phyloP scores from a whole-genome alignment of 106 monocot genomes.

The Dendrobium huoshanense region DNA sequence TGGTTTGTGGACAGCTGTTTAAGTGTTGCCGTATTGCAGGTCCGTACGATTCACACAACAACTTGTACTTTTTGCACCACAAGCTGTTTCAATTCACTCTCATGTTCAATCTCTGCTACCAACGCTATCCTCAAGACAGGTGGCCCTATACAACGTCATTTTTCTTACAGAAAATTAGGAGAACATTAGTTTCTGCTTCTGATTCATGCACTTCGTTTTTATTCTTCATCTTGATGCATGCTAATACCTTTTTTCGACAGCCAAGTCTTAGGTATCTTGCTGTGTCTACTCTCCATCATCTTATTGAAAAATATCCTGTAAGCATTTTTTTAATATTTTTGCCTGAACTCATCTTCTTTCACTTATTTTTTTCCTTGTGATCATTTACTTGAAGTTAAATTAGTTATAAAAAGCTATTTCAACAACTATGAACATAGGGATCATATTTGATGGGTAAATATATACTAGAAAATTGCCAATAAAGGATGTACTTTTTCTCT shows the following conservation, averaged over 20 bases:
- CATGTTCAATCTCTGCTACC: slow-evolving; percentile 91
- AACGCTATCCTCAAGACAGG: slow-evolving; percentile 91
- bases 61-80: slow-evolving; percentile 97
- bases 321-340: slow-evolving; percentile 16
- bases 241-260: slow-evolving; percentile 43
- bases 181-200: not conserved
- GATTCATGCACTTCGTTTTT: not conserved
- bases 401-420: not conserved
- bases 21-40: slow-evolving; percentile 37
- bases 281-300: slow-evolving; percentile 80
- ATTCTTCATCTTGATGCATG: slow-evolving; percentile 4
- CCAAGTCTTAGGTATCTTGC: slow-evolving; percentile 90
- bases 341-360: not conserved
- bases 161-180: not conserved
- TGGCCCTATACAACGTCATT: slow-evolving; percentile 10
- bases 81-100: slow-evolving; percentile 88
- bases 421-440: not conserved
- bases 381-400: not conserved
- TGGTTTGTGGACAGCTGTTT: not conserved
- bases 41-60: slow-evolving; percentile 96
- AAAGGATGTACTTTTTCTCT: not conserved
- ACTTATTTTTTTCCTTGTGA: not conserved
- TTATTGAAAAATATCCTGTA: slow-evolving; percentile 95
- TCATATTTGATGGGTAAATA: not conserved
- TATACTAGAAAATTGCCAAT: not conserved